Evolutionary conservation across 1,284 basidiomycete genomes (phyloP).

Genomic region (Baeospora myosura): DNA sequence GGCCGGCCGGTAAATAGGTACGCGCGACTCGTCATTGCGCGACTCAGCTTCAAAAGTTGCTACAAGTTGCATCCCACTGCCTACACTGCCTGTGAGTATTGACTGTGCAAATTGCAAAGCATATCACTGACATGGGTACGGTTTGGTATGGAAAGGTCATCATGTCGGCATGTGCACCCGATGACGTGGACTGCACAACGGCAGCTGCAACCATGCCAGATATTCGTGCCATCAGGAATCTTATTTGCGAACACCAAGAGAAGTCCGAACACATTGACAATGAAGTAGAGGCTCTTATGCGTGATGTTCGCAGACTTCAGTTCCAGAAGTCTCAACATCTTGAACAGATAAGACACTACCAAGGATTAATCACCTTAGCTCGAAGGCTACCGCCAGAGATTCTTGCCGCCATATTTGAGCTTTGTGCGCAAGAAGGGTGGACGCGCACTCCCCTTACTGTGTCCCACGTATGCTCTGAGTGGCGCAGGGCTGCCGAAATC

Average conservation of each 20-base stretch:
- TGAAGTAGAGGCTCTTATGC: slow-evolving; percentile 34
- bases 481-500: slow-evolving; percentile 45
- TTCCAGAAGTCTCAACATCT: slow-evolving; percentile 34
- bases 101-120: too few species aligned
- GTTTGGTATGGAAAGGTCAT: too few species aligned
- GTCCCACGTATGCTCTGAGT: slow-evolving; percentile 55
- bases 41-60: too few species aligned
- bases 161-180: too few species aligned
- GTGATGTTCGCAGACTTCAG: slow-evolving; percentile 35
- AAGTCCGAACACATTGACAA: slow-evolving; percentile 34
- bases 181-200: too few species aligned
- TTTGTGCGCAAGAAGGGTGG: slow-evolving; percentile 45
- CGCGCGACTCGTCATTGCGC: too few species aligned
- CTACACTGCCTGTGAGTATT: too few species aligned
- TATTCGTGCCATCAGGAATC: slow-evolving; percentile 14
- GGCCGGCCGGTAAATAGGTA: too few species aligned
- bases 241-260: slow-evolving; percentile 33
- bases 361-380: slow-evolving; percentile 48
- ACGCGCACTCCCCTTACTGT: slow-evolving; percentile 45
- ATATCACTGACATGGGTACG: too few species aligned
- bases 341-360: slow-evolving; percentile 34
- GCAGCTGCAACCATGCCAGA: too few species aligned
- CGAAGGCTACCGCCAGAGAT: slow-evolving; percentile 49
- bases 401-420: slow-evolving; percentile 47
- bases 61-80: too few species aligned